phyloP scores from a whole-genome alignment of 805 yeast genomes.

The Kluyveromyces starmeri region DNA sequence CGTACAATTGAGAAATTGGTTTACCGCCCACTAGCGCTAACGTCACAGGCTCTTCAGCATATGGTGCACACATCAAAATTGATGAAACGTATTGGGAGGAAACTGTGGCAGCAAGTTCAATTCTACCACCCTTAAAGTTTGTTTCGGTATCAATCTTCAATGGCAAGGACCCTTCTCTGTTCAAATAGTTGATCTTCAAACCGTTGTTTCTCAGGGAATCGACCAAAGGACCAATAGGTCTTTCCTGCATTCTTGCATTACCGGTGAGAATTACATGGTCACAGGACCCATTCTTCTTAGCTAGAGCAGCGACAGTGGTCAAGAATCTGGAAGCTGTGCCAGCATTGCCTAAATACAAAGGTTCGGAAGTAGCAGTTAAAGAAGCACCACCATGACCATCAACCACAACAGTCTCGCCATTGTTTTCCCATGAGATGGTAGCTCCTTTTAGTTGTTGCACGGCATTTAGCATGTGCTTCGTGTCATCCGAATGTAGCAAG shows the following conservation, averaged over 20 bases:
- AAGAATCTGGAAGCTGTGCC: constrained; percentile 96
- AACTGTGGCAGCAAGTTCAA: constrained; percentile 90
- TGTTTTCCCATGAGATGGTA: constrained; percentile 68
- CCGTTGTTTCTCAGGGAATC: constrained; percentile 84
- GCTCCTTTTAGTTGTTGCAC: constrained; percentile 76
- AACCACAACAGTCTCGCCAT: constrained; percentile 82
- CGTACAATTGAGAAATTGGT: constrained; percentile 91
- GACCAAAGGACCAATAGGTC: constrained; percentile 94
- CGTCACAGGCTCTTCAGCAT: constrained; percentile 81
- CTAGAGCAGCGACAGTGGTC: constrained; percentile 86
- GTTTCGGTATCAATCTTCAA: constrained; percentile 58
- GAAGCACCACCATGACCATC: constrained; percentile 77
- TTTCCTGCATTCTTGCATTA: constrained; percentile 92
- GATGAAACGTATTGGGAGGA: constrained; percentile 98
- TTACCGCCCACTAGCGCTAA: constrained; percentile 88
- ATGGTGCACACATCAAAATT: constrained; percentile 94
- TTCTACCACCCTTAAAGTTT: constrained; percentile 80
- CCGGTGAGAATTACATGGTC: constrained; percentile 70
- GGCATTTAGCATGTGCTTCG: constrained; percentile 89
- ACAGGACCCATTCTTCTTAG: constrained; percentile 36
- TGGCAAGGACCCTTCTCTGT: constrained; percentile 78
- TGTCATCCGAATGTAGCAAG: constrained; percentile 91
- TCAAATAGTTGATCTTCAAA: constrained; percentile 59
- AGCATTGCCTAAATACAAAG: constrained; percentile 88
- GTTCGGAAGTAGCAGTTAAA: constrained; percentile 51